Evolutionary conservation across 345 rosid species (phyloP).

Genomic region (Schrenkiella parvula): DNA sequence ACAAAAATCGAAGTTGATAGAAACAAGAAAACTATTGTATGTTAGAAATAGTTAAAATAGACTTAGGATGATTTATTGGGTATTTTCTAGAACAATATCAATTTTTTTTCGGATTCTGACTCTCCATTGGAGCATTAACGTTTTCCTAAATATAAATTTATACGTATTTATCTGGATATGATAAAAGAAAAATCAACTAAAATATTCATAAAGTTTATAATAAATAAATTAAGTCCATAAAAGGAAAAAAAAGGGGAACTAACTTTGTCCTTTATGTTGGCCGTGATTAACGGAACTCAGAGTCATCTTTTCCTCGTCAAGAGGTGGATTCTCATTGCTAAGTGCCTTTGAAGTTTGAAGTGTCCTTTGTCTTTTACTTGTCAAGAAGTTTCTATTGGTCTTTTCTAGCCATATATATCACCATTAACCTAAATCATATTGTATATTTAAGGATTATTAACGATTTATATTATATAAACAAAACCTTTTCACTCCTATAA

Average conservation of each 20-base stretch:
- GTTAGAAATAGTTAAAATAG: too few relatives aligned
- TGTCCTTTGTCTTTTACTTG: constrained; percentile 25
- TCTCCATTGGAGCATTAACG: too few relatives aligned
- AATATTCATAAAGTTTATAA: background rate
- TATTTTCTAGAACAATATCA: too few relatives aligned
- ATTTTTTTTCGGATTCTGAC: too few relatives aligned
- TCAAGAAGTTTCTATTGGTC: constrained; percentile 14
- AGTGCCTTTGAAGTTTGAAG: constrained; percentile 5
- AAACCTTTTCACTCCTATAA: background rate
- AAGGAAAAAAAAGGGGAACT: background rate
- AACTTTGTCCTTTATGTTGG: constrained; percentile 2
- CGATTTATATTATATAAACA: background rate
- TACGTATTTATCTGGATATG: background rate
- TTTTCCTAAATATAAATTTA: background rate
- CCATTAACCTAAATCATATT: background rate
- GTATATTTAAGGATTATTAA: background rate
- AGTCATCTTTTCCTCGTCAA: constrained; percentile 16
- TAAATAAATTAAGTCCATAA: background rate
- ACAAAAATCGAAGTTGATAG: too few relatives aligned
- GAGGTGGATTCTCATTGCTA: constrained; percentile 22
- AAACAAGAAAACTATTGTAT: too few relatives aligned
- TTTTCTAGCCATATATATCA: constrained; percentile 1
- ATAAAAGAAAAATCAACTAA: background rate
- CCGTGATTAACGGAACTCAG: constrained; percentile 28
- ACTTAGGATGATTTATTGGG: too few relatives aligned